A percentile compares a stretch with the other conserved stretches of the same genome.
Conservation (phyloP, 2,329 filamentous ascomycete genomes). For the Tothia fuscella region DNA sequence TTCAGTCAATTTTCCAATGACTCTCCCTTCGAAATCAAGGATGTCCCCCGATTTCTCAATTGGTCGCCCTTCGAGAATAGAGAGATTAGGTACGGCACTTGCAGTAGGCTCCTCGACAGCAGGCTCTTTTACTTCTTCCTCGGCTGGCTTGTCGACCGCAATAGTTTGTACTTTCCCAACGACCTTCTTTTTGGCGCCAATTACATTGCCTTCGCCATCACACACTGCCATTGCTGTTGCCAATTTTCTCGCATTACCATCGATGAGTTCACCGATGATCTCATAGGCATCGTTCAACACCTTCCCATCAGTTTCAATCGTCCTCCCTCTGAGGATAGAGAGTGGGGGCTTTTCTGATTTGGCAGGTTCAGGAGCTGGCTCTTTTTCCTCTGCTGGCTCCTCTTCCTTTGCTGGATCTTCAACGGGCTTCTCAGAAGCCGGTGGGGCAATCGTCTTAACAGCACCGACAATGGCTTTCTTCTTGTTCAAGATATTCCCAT, state of each 20-base stretch:
- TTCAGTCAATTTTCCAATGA: constrained; percentile 37
- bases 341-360: not conserved
- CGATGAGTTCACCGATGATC: constrained; percentile 1
- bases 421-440: not conserved
- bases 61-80: constrained; percentile 40
- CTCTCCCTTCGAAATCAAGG: constrained; percentile 37
- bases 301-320: not conserved
- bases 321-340: not conserved
- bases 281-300: not conserved
- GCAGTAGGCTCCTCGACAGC: constrained; percentile 33
- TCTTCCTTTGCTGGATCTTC: constrained; percentile 3
- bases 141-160: constrained; percentile 33
- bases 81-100: constrained; percentile 27
- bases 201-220: constrained; percentile 4
- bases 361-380: not conserved
- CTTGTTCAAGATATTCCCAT: constrained; percentile 53
- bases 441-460: constrained; percentile 39
- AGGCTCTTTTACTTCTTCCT: constrained; percentile 32
- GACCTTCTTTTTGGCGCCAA: constrained; percentile 36
- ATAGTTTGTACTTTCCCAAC: constrained; percentile 38
- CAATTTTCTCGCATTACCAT: constrained; percentile 5
- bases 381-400: not conserved
- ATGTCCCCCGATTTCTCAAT: constrained; percentile 46
- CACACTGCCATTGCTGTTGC: constrained; percentile 2
- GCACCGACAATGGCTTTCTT: constrained; percentile 51